phyloP scores from a whole-genome alignment of 305 asterid genomes.

The Fraxinus angustifolia region DNA sequence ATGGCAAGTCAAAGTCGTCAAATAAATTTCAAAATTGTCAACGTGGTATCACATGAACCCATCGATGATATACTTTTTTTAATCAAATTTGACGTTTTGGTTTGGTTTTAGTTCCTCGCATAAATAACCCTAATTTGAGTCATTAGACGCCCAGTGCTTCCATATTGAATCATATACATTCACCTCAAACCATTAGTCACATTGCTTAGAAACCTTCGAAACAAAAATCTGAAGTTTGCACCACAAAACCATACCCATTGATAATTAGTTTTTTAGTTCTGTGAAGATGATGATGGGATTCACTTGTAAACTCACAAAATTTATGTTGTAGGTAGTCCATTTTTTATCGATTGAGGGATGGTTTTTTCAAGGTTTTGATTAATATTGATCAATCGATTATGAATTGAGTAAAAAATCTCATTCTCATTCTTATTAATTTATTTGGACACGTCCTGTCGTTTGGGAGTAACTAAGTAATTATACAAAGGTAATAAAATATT shows the following conservation, averaged over 20 bases:
- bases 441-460: not conserved
- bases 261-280: not conserved
- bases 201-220: not conserved
- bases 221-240: not conserved
- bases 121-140: not conserved
- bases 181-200: not conserved
- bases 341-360: not conserved
- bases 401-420: not conserved
- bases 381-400: not conserved
- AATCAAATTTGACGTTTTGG: not conserved
- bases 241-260: not conserved
- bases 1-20: not conserved
- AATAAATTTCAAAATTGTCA: not conserved
- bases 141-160: not conserved
- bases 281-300: not conserved
- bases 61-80: not conserved
- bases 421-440: not conserved
- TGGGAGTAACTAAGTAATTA: not conserved
- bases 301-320: not conserved
- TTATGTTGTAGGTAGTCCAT: not conserved
- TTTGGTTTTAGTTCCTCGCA: not conserved
- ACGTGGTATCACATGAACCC: not conserved
- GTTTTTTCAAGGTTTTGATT: not conserved
- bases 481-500: not conserved
- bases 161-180: not conserved